Evolutionary conservation across 805 yeast species (phyloP), one percentile per base, ranked within the genome.

Genomic region (Myxozyma melibiosi): DNA sequence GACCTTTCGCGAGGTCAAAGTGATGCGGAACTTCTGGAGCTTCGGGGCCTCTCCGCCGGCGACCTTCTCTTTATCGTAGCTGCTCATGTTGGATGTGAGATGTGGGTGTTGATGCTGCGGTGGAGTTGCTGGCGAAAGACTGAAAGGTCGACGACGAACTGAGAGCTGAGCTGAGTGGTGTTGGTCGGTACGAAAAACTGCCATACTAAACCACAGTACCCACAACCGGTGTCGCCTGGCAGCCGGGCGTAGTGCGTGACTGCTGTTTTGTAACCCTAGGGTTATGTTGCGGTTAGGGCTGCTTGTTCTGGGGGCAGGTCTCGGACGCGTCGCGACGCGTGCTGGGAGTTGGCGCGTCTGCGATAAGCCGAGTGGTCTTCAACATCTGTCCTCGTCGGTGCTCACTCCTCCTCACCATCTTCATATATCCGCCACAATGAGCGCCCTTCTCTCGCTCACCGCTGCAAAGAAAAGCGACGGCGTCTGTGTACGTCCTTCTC

Each of bases 1-100:
- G 75, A 94, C 97, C 84, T 92, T 90, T 84, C 97, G 90, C 71
- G 99, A 94, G 77, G 96, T 90, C 84, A 94, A 84, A 77, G 97
- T 90, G 81, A 94, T 91, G 86, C 98, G 91, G 83, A 94, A 91
- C 88, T 91, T 92, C 86, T 86, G 89, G 84, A 88, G 53, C 33
- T 55, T 48, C 39, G 63, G 54, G 42, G 58, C 65, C 58, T 62
- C 66, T 34, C 51, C 25, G 34, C 56, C 63, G 30, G 54, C 58
- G 44, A 48, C 63, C 56, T 65, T 61, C 58, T 65, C 64, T 52
- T 64, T 85, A 78, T 85, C 83, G 74, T 52, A 62, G 52, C 65
- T 65, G 66, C 59, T 64, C 38, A 38, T 64, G 43, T 16, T 18
- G 40, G 22, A 31, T 44, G n/a, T 45, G 40, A 28, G 16, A 24